Base-by-base conservation (phyloP, 169 alveolate genomes). In the Eimeria necatrix region DNA sequence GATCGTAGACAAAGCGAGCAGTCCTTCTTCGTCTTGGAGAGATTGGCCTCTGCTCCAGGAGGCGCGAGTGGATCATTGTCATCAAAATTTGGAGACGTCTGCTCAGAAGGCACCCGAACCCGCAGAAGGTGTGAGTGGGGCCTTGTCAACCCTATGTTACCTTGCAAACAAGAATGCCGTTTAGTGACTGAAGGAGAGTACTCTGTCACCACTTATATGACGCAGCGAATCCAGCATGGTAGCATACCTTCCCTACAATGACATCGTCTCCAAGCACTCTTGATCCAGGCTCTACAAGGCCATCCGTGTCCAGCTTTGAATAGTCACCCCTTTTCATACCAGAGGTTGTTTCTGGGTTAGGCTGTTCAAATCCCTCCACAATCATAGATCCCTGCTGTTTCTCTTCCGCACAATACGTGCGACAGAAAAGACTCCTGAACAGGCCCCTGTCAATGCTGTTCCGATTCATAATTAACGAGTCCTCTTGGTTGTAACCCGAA, bases 401-500 rank as follows among this genome's bases (percentile, higher is more conserved):
- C 95, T 99, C 99, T 96, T 99, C 99, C 26, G 99, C 97, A 4
- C 98, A 97, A 95, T 99, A 99, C 8, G 99, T 99, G 89, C 97
- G 91, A 96, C 97, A 99, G 97, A 99, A 99, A 53, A 98, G 99
- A 61, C 99, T 98, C 88, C 99, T 98, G 95, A 99, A 99, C 91
- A 99, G 96, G 61, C 99, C 99, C 94, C 99, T 97, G 74, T 99
- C 99, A 64, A 99, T 98, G 46, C 99, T 97, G 22, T 99, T 97
- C 96, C 98, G 99, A 96, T 98, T 99, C 99, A 99, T 98, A 85
- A 99, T 99, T 32, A 99, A 97, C 94, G 99, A 98, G 94, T 99
- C 99, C 96, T 99, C 99, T 96, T 99, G 99, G 97, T 99, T 99
- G 96, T 99, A 99, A 8, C 99, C 99, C 20, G 99, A 98, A 97